Percentiles rank a stretch among this genome's conserved stretches.
phyloP scores from a whole-genome alignment of 257 asterid genomes.

The Coffea eugenioides region DNA sequence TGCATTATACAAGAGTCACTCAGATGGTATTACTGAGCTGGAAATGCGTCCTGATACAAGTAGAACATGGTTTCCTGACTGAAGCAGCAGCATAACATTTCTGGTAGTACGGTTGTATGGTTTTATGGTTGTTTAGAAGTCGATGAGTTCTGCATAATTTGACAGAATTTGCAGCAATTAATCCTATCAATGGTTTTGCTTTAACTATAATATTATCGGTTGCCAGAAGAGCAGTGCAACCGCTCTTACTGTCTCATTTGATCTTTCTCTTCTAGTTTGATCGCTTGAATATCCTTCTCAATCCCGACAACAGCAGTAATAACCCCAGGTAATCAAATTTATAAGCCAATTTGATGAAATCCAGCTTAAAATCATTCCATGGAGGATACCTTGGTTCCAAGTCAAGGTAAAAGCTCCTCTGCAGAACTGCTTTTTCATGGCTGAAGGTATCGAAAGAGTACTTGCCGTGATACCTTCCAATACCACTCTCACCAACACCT shows the following conservation, averaged over 20 bases:
- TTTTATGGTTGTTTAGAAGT: too few relatives aligned
- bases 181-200: background rate
- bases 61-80: too few relatives aligned
- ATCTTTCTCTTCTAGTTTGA: constrained; percentile 4
- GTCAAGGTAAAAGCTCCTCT: constrained; percentile 57
- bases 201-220: background rate
- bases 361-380: constrained; percentile 81
- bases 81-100: too few relatives aligned
- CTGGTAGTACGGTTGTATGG: too few relatives aligned
- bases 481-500: constrained; percentile 85
- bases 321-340: constrained; percentile 49
- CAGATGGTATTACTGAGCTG: background rate
- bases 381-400: constrained; percentile 89
- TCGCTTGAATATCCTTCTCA: constrained; percentile 25
- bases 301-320: constrained; percentile 54
- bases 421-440: constrained; percentile 81
- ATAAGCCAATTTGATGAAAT: constrained; percentile 69
- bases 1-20: background rate
- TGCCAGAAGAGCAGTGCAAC: background rate
- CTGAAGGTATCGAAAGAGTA: constrained; percentile 85
- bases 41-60: too few relatives aligned
- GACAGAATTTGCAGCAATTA: background rate
- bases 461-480: constrained; percentile 89
- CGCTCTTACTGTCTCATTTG: background rate
- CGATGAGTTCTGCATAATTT: background rate